Evolutionary conservation across 768 basidiomycete species (phyloP), one percentile per base, ranked within the genome.

Genomic region (Basidioascus undulatus): DNA sequence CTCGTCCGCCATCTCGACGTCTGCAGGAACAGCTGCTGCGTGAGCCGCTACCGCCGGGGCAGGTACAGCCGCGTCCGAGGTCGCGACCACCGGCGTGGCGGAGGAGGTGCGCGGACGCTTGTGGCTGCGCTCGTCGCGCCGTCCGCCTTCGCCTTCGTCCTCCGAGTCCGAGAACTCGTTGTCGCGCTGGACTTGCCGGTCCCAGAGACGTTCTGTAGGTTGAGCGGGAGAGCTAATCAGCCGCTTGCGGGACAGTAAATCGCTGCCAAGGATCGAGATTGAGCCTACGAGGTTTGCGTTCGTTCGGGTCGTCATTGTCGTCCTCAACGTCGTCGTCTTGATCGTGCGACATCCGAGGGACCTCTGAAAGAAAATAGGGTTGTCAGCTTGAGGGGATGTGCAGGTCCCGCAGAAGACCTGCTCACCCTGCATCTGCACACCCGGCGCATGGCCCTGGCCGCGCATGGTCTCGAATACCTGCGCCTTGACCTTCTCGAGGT

Each of bases 101-200:
- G n/a, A n/a, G n/a, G n/a, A n/a, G n/a, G n/a, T n/a, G n/a, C n/a
- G n/a, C n/a, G n/a, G n/a, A n/a, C n/a, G n/a, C 37, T 38, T 38
- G 37, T 38, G 18, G 26, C 26, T 28, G 21, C 41, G n/a, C n/a
- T 41, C 32, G 25, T 84, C 67, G 43, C 74, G 65, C 41, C 86
- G 68, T 1, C 74, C 80, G 34, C 81, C 86, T 50, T 78, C 77
- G 15, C 83, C 87, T 59, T 98, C 92, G 55, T 98, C 92, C 48
- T 98, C 92, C 2, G 92, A 96, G 57, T 98, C 92, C 6, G 84
- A 92, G 11, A 92, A 66, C 52, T 87, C 82, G 18, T 76, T 78
- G 31, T 89, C 83, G 5, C 68, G 70, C 55, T 86, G 84, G 45
- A 77, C 66, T 19, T 74, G 66, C 19, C 73, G 68, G 55, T 98